Evolutionary conservation across 1,284 basidiomycete species (phyloP).

Genomic region (Marasmius fiardii): DNA sequence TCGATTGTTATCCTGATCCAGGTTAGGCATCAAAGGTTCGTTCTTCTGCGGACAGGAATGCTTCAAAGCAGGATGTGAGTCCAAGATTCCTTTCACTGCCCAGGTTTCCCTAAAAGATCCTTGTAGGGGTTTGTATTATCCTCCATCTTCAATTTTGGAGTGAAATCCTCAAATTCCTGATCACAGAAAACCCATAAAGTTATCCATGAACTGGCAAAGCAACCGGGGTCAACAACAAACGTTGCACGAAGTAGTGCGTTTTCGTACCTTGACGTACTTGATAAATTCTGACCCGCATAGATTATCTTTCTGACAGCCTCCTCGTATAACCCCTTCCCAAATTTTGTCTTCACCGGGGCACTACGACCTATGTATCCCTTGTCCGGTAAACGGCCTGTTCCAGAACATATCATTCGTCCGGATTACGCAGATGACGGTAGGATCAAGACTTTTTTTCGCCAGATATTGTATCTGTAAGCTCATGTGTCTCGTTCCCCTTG

Average conservation of each 20-base stretch:
- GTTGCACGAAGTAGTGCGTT: conserved; percentile 8
- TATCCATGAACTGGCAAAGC: conserved; percentile 57
- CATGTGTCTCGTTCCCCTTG: conserved; percentile 14
- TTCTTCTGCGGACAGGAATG: conserved; percentile 85
- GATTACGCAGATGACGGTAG: conserved; percentile 77
- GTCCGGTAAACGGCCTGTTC: conserved; percentile 65
- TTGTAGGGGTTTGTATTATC: conserved; percentile 41
- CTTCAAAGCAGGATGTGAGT: conserved; percentile 81
- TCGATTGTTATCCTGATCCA: conserved; percentile 27
- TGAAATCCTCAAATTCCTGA: background rate
- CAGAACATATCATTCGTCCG: conserved; percentile 72
- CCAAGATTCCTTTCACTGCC: background rate
- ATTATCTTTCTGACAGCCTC: conserved; percentile 40
- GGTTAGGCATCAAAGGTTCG: conserved; percentile 76
- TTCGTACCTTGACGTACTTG: background rate
- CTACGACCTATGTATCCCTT: conserved; percentile 76
- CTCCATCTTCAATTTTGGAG: background rate
- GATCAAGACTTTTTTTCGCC: conserved; percentile 25
- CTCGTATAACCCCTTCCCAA: conserved; percentile 73
- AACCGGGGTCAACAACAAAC: conserved; percentile 10
- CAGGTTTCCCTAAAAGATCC: background rate
- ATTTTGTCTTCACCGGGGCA: conserved; percentile 65
- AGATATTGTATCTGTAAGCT: conserved; percentile 14
- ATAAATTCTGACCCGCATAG: conserved; percentile 1
- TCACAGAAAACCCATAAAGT: conserved; percentile 77